These are phyloP conservation scores for Phoma sp. DNA, from an alignment of 2,329 filamentous ascomycete genomes.

Conservation along the genomic window DNA sequence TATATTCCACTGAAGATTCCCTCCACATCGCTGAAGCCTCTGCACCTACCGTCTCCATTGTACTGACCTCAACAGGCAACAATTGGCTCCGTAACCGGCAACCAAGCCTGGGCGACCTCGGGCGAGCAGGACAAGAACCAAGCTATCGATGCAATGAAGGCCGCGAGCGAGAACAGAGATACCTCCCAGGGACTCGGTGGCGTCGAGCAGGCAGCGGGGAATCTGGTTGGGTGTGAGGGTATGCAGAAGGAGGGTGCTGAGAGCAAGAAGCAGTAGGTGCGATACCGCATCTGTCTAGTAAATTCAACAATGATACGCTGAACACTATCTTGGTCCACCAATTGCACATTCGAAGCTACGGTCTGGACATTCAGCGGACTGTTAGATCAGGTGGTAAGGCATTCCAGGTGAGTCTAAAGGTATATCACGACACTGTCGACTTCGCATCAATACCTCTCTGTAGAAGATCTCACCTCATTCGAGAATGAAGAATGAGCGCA, in stretches of 20 bases:
- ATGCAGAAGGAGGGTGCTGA: constrained; percentile 61
- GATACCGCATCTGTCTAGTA: neutral
- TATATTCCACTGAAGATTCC: neutral
- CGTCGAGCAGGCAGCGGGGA: constrained; percentile 69
- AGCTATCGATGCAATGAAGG: constrained; percentile 68
- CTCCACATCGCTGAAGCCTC: neutral
- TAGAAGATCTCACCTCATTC: too few relatives aligned
- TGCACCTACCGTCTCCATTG: neutral
- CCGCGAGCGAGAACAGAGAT: constrained; percentile 64
- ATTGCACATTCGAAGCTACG: too few relatives aligned
- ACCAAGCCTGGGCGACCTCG: constrained; percentile 67
- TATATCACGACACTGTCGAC: too few relatives aligned
- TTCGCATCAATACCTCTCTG: too few relatives aligned
- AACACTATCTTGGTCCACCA: neutral
- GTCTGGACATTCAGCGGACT: neutral
- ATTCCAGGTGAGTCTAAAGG: too few relatives aligned
- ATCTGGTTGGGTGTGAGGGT: constrained; percentile 69
- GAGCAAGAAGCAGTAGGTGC: constrained; percentile 33
- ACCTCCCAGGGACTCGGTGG: constrained; percentile 64
- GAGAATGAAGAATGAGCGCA: neutral
- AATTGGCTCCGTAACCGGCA: constrained; percentile 68
- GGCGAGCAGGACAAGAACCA: constrained; percentile 69
- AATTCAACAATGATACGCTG: neutral
- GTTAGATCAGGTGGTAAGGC: neutral
- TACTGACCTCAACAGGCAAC: constrained; percentile 53